Evolutionary conservation across 352 stramenopile genomes (phyloP).

Genomic region (Peronospora farinosa): DNA sequence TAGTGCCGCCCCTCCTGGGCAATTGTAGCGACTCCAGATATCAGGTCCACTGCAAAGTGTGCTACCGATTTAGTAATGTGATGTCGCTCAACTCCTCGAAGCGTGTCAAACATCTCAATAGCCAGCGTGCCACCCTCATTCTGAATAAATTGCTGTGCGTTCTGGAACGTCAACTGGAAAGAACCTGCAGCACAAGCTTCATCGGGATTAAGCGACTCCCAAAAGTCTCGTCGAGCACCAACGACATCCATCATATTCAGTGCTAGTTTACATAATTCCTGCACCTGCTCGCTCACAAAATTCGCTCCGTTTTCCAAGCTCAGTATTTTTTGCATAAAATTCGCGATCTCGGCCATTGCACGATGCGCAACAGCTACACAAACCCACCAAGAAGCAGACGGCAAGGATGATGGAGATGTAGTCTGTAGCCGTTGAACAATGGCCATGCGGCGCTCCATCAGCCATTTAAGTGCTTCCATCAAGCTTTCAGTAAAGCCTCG

Average conservation of each 20-base stretch:
- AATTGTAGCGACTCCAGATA: slow-evolving; percentile 34
- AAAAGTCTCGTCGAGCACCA: slow-evolving; percentile 41
- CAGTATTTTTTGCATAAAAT: slow-evolving; percentile 56
- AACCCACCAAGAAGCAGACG: slow-evolving; percentile 56
- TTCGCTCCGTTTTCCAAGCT: slow-evolving; percentile 32
- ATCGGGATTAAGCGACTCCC: slow-evolving; percentile 24
- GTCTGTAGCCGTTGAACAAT: slow-evolving; percentile 29
- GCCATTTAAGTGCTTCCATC: slow-evolving; percentile 45
- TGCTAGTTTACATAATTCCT: slow-evolving; percentile 46
- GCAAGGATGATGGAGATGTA: slow-evolving; percentile 16
- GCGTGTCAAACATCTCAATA: slow-evolving; percentile 50
- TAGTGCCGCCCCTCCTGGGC: slow-evolving; percentile 46
- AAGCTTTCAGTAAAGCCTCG: slow-evolving; percentile 39
- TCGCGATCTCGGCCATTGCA: slow-evolving; percentile 49
- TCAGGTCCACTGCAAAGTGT: slow-evolving; percentile 41
- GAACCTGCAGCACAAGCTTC: slow-evolving; percentile 37
- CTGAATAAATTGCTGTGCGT: slow-evolving; percentile 57
- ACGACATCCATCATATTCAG: slow-evolving; percentile 49
- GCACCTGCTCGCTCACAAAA: slow-evolving; percentile 38
- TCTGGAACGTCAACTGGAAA: slow-evolving; percentile 46
- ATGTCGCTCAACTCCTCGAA: slow-evolving; percentile 38
- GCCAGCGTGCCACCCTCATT: slow-evolving; percentile 46
- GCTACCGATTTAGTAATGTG: slow-evolving; percentile 48
- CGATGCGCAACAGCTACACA: slow-evolving; percentile 41
- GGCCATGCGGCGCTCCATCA: slow-evolving; percentile 35